Evolutionary conservation across 1,284 basidiomycete species (phyloP), one percentile per base, ranked within the genome.

Genomic region (Omphalotus olearius): DNA sequence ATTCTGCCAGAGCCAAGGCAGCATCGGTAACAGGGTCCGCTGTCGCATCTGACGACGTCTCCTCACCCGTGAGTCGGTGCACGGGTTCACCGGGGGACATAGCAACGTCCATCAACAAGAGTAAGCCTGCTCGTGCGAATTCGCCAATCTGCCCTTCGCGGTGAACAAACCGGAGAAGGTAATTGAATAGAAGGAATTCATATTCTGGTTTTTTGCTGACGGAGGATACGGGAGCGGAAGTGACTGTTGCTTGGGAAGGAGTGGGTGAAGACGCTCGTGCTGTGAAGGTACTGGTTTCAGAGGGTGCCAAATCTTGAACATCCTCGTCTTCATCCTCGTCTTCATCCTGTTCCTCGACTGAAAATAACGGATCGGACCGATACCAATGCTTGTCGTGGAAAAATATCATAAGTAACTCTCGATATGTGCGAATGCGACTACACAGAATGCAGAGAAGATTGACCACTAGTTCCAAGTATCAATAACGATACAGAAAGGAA

Each of bases 121-220:
- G 72, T 30, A 98, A 70, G 6, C 95, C 96, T 3, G 92, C 92
- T 9, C 96, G 83, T 3, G 96, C 93, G 62, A 93, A 91, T 65
- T 98, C 94, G 13, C 96, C 96, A 25, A 93, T 93, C 28, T 88
- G 82, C 25, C 93, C 93, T 70, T 98, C 95, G 48, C 94, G 83
- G 64, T 98, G 96, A 17, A 94, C 89, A 63, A 95, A 98, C 2
- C 94, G 91, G 16, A 98, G 82, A 33, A 99, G 83, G 64, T 97
- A 97, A 59, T 95, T 93, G 76, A 98, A 98, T 10, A 97, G 75
- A 9, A 96, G 79, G 63, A 96, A 97, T 64, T 97, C 93, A 62
- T 95, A 95, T 70, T 94, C 91, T n/a, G 85, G 72, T 64, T 90
- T 90, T 61, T 80, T 83, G 18, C 68, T 66, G 1, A 65, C 54